Base-by-base conservation (phyloP, 306 rosid genomes). In the Luffa acutangula region DNA sequence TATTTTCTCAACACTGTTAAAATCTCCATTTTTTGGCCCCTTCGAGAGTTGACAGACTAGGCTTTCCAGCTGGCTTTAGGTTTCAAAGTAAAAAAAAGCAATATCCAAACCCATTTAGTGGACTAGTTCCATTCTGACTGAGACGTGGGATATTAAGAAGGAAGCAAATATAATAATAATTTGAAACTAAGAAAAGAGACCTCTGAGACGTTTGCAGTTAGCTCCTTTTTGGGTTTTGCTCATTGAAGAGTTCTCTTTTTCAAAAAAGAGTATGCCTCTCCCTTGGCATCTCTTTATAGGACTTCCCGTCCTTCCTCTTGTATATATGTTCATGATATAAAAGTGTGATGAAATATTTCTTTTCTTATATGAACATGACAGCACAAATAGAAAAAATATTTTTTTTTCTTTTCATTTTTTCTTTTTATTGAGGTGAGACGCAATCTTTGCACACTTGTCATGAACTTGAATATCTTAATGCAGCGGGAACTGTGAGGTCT, bases 401-500 rank as follows among this genome's bases (percentile, higher is more conserved):
- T 4, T 66, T 12, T 7, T 36, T 8, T 31, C 9, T 21, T 1
- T 58, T 21, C 31, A 8, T 21, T 13, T 10, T 25, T 73, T 13
- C 5, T 73, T 17, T 43, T 48, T 25, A 73, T 69, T 41, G 75
- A 12, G 37, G 36, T 5, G 65, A 57, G 78, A 20, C n/a, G 45
- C 70, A 66, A 66, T 48, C 59, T 72, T 72, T 48, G 41, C 12
- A 6, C 25, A 48, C 59, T 31, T 48, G 43, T 72, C 56, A 31
- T 72, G 77, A 72, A 72, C 42, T 63, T n/a, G 59, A 13, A 67
- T 63, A 7, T 76, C 9, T 79, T 76, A 66, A 46, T 73, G 2
- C 89, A 94, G 97, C 84, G 45, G 97, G 86, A 56, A 78, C 90
- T 42, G 84, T 92, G 81, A 86, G 75, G 54, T 84, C 91, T 49